Conservation (phyloP, 2,329 filamentous ascomycete genomes). For the Chaetomium globosum region DNA sequence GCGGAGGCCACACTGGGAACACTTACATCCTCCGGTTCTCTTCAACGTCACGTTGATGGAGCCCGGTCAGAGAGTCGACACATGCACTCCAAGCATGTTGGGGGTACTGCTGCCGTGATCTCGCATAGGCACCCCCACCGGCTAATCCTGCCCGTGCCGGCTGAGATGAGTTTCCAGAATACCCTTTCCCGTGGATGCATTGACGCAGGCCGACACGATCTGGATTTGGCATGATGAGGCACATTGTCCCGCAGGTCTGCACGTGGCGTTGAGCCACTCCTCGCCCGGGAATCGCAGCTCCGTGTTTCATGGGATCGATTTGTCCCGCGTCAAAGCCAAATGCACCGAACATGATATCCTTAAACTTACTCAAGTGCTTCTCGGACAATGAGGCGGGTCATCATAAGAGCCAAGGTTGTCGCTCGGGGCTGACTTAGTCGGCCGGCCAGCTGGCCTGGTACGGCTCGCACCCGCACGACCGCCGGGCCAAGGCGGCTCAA, state of each 20-base stretch:
- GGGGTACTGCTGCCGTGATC: background rate
- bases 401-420: background rate
- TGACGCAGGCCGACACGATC: slow-evolving; percentile 8
- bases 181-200: background rate
- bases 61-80: background rate
- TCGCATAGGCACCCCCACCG: background rate
- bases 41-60: background rate
- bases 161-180: background rate
- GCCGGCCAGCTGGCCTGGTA: background rate
- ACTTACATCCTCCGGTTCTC: background rate
- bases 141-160: background rate
- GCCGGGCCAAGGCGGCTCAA: background rate
- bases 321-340: slow-evolving; percentile 15
- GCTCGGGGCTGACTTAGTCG: background rate
- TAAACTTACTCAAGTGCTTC: background rate
- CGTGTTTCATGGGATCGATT: slow-evolving; percentile 31
- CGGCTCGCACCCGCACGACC: background rate
- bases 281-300: slow-evolving; percentile 27
- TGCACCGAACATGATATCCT: background rate
- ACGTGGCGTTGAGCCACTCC: slow-evolving; percentile 19
- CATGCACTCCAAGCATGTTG: background rate
- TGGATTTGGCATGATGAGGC: background rate
- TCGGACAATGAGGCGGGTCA: background rate
- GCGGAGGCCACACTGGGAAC: background rate
- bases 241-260: slow-evolving; percentile 15